A percentile compares a stretch with the other conserved stretches of the same genome.
Evolutionary conservation across 2,329 filamentous ascomycete genomes (phyloP).

Genomic region (Stylonectria norvegica): DNA sequence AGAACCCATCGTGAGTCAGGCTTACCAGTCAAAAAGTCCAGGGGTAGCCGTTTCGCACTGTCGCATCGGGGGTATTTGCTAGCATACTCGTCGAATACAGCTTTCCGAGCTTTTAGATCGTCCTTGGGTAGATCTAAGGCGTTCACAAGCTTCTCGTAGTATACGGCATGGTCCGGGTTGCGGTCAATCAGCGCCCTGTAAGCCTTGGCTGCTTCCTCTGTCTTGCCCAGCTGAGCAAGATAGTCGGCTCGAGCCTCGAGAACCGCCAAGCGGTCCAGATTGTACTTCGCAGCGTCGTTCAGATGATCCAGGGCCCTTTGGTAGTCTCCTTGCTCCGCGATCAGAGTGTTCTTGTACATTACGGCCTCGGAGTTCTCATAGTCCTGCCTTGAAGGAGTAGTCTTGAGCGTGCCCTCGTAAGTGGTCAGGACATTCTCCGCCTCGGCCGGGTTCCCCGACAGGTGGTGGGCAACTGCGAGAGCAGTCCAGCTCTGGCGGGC

Average conservation of each 20-base stretch:
- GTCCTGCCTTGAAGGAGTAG: conserved; percentile 70
- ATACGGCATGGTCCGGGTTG: conserved; percentile 81
- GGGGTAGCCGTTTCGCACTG: conserved; percentile 77
- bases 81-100: conserved; percentile 73
- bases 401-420: conserved; percentile 91
- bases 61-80: conserved; percentile 79
- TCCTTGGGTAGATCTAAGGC: conserved; percentile 58
- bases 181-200: conserved; percentile 79
- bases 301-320: conserved; percentile 84
- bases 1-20: neutral
- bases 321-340: conserved; percentile 82
- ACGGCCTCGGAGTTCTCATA: conserved; percentile 91
- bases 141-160: conserved; percentile 76
- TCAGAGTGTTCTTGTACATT: conserved; percentile 93
- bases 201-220: conserved; percentile 75
- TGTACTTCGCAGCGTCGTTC: conserved; percentile 70
- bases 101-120: conserved; percentile 63
- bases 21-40: conserved; percentile 79
- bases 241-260: conserved; percentile 86
- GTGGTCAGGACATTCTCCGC: conserved; percentile 89
- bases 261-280: conserved; percentile 78
- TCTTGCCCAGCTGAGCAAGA: conserved; percentile 70
- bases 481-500: conserved; percentile 95
- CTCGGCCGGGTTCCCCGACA: conserved; percentile 78
- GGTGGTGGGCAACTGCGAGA: conserved; percentile 88